Evolutionary conservation across 768 basidiomycete genomes (phyloP).

Genomic region (Holtermanniella nyarrowii): DNA sequence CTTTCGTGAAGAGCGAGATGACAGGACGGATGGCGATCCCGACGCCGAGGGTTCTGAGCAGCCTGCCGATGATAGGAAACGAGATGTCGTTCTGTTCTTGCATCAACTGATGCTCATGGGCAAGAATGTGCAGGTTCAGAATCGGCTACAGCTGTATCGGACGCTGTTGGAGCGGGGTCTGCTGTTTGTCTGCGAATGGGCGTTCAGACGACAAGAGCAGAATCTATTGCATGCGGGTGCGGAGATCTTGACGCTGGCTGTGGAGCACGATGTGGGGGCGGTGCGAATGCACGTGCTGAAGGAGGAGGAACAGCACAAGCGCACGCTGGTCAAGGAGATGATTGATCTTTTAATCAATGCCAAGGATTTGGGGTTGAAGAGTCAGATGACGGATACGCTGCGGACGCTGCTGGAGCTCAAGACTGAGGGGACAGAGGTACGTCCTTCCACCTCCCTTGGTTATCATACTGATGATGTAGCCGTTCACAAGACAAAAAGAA

Average conservation of each 20-base stretch:
- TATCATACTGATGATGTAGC: constrained; percentile 1
- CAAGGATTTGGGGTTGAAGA: constrained; percentile 75
- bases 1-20: constrained; percentile 17
- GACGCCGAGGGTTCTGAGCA: not conserved
- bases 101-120: constrained; percentile 92
- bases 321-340: constrained; percentile 61
- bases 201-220: constrained; percentile 54
- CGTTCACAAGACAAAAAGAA: constrained; percentile 45
- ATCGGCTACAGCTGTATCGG: constrained; percentile 75
- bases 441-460: not conserved
- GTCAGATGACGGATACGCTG: constrained; percentile 79
- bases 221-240: constrained; percentile 69
- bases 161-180: constrained; percentile 78
- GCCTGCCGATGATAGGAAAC: constrained; percentile 50
- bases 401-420: constrained; percentile 66
- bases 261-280: constrained; percentile 84
- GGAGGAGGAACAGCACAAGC: constrained; percentile 51
- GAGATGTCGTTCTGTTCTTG: constrained; percentile 73
- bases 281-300: constrained; percentile 75
- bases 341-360: constrained; percentile 69
- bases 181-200: constrained; percentile 86
- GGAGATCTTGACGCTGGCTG: constrained; percentile 68
- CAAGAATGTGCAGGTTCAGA: constrained; percentile 86
- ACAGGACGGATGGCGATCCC: constrained; percentile 1
- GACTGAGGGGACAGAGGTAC: constrained; percentile 27